phyloP scores from a whole-genome alignment of 2,329 filamentous ascomycete genomes.

The Microsporum audouinii region DNA sequence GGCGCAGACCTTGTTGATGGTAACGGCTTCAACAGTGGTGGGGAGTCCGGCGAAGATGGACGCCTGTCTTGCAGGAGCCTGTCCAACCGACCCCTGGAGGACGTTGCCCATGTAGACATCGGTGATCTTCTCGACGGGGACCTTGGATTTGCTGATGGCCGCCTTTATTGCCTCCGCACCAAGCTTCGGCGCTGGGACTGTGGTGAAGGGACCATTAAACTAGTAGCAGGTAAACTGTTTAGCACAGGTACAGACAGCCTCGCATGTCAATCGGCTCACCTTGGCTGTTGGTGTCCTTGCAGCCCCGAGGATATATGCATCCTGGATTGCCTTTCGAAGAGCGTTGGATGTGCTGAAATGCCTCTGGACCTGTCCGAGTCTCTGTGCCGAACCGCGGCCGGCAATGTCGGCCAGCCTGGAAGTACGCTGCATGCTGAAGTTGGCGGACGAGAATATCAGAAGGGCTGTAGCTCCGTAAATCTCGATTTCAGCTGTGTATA shows the following conservation, averaged over 20 bases:
- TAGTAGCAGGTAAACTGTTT: conserved; percentile 27
- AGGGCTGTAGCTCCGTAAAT: not conserved
- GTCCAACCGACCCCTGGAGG: conserved; percentile 69
- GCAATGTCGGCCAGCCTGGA: not conserved
- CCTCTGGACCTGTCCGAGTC: conserved; percentile 38
- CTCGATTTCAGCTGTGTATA: not conserved
- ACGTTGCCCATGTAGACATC: conserved; percentile 99
- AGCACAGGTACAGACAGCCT: not conserved
- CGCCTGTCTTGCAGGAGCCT: conserved; percentile 86
- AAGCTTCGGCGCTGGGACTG: conserved; percentile 73
- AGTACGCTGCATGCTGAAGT: not conserved
- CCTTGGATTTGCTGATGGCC: conserved; percentile 71
- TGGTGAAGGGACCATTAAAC: conserved; percentile 90
- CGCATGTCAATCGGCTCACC: conserved; percentile 38
- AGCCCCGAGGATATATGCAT: conserved; percentile 88
- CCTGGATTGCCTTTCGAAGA: conserved; percentile 57
- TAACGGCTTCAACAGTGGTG: conserved; percentile 70
- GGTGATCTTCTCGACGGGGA: conserved; percentile 69
- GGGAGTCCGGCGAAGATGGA: conserved; percentile 77
- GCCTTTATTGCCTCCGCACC: conserved; percentile 86
- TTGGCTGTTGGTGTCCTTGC: conserved; percentile 82
- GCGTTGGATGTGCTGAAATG: conserved; percentile 43
- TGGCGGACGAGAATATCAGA: not conserved
- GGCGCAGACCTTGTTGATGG: conserved; percentile 96
- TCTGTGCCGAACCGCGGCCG: conserved; percentile 20